Conservation (phyloP, 768 basidiomycete genomes). For the Termitomyces sp. region DNA sequence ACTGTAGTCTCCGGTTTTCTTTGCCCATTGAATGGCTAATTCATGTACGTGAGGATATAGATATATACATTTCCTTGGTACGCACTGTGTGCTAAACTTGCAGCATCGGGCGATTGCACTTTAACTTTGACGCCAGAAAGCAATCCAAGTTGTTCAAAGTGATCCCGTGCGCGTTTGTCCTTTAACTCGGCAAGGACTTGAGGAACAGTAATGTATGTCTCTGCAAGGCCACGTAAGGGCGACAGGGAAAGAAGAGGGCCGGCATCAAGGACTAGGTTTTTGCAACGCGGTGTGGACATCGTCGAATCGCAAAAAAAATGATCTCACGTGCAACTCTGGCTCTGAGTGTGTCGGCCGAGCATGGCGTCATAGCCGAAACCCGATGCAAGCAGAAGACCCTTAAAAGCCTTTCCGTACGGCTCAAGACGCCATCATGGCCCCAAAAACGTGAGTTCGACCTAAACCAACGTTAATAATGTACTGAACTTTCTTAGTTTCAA, state of each 20-base stretch:
- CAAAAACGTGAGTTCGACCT: slow-evolving; percentile 36
- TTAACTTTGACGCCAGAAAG: slow-evolving; percentile 73
- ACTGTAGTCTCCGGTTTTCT: slow-evolving; percentile 94
- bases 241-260: slow-evolving; percentile 88
- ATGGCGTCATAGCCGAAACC: slow-evolving; percentile 11
- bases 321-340: slow-evolving; percentile 10
- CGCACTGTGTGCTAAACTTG: slow-evolving; percentile 63
- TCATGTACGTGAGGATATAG: not conserved
- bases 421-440: slow-evolving; percentile 28
- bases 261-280: slow-evolving; percentile 87
- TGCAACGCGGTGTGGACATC: slow-evolving; percentile 45
- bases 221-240: slow-evolving; percentile 85
- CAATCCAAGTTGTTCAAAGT: slow-evolving; percentile 77
- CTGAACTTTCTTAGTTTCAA: slow-evolving; percentile 56
- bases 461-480: not conserved
- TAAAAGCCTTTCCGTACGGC: slow-evolving; percentile 2
- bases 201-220: slow-evolving; percentile 83
- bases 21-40: slow-evolving; percentile 85
- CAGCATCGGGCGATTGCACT: slow-evolving; percentile 65
- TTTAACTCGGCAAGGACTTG: slow-evolving; percentile 89
- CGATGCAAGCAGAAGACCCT: slow-evolving; percentile 11
- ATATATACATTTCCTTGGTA: not conserved
- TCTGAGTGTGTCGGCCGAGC: slow-evolving; percentile 9
- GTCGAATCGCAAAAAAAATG: slow-evolving; percentile 12
- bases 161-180: slow-evolving; percentile 82